Percentiles rank a stretch among this genome's conserved stretches.
These are phyloP conservation scores for Mycocentrospora acerina DNA, from an alignment of 2,329 filamentous ascomycete genomes.

Conservation along the genomic window DNA sequence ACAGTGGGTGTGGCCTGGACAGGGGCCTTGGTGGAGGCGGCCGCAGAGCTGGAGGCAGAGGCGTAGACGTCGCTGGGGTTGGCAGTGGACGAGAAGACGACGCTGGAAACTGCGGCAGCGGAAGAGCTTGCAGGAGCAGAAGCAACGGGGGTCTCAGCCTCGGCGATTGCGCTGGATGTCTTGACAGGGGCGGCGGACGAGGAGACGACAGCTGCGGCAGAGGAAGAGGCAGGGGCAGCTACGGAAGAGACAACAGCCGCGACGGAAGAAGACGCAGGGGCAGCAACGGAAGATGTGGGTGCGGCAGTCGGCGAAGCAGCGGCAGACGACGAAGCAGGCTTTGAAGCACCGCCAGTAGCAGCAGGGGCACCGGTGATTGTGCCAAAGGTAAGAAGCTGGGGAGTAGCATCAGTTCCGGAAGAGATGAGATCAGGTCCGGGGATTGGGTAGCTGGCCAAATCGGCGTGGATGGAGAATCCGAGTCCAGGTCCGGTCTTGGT, in stretches of 20 bases:
- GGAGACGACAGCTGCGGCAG: slow-evolving; percentile 2
- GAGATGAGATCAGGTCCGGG: slow-evolving; percentile 42
- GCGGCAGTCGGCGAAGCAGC: slow-evolving; percentile 10
- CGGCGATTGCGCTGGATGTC: no score
- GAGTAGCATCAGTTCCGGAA: slow-evolving; percentile 27
- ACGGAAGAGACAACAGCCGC: slow-evolving; percentile 8
- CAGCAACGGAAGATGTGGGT: slow-evolving; percentile 5
- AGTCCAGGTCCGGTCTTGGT: slow-evolving; percentile 44
- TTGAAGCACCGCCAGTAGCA: slow-evolving; percentile 19
- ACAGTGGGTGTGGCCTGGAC: slow-evolving; percentile 3
- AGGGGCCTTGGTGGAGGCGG: slow-evolving; percentile 5
- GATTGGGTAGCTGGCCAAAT: slow-evolving; percentile 42
- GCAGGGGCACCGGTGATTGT: slow-evolving; percentile 22
- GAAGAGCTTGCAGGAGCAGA: background rate
- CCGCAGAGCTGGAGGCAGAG: background rate
- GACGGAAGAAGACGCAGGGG: slow-evolving; percentile 8
- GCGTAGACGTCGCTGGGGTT: background rate
- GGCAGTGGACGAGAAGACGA: slow-evolving; percentile 2
- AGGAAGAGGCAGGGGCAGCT: slow-evolving; percentile 4
- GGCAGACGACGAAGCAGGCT: slow-evolving; percentile 18
- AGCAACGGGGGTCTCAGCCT: no score
- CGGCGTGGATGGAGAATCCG: slow-evolving; percentile 46
- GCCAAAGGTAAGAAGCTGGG: slow-evolving; percentile 28
- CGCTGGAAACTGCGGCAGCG: slow-evolving; percentile 6
- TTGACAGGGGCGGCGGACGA: no score